Percentiles rank a stretch among this genome's conserved stretches.
Conservation (phyloP, 2,329 filamentous ascomycete species). For the Neopestalotiopsis clavispora region DNA sequence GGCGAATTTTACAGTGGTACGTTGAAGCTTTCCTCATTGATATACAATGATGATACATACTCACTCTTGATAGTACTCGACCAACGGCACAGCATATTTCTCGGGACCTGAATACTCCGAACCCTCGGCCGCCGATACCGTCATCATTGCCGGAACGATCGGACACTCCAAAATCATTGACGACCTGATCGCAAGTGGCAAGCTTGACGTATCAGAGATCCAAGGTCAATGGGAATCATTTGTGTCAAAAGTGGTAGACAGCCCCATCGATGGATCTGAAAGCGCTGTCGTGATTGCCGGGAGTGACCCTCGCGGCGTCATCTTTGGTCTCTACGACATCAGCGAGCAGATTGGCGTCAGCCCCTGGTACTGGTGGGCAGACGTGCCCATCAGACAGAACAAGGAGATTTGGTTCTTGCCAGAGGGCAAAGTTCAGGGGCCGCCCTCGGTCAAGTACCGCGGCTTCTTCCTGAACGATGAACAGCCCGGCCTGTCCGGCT, state of each 20-base stretch:
- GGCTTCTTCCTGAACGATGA: constrained; percentile 76
- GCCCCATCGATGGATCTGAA: constrained; percentile 59
- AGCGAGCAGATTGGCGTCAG: constrained; percentile 77
- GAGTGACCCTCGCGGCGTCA: constrained; percentile 61
- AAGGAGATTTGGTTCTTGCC: constrained; percentile 59
- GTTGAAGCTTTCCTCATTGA: constrained; percentile 24
- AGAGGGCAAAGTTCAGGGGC: constrained; percentile 58
- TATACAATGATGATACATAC: background rate
- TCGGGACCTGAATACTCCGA: constrained; percentile 49
- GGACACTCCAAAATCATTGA: constrained; percentile 68
- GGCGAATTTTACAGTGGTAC: constrained; percentile 51
- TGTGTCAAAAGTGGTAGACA: constrained; percentile 60
- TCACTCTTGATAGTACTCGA: constrained; percentile 41
- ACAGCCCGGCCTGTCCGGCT: constrained; percentile 69
- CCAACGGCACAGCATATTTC: constrained; percentile 46
- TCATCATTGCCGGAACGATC: constrained; percentile 72
- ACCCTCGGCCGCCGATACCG: constrained; percentile 48
- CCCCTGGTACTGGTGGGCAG: constrained; percentile 73
- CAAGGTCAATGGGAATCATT: constrained; percentile 74
- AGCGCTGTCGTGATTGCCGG: constrained; percentile 71
- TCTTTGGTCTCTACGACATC: constrained; percentile 73
- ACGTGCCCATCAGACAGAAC: constrained; percentile 58
- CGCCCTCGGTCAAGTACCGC: constrained; percentile 69
- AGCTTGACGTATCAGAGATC: constrained; percentile 62
- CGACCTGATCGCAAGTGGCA: constrained; percentile 55